Base-by-base conservation (phyloP, 805 yeast genomes). In the Candida tallmaniae region DNA sequence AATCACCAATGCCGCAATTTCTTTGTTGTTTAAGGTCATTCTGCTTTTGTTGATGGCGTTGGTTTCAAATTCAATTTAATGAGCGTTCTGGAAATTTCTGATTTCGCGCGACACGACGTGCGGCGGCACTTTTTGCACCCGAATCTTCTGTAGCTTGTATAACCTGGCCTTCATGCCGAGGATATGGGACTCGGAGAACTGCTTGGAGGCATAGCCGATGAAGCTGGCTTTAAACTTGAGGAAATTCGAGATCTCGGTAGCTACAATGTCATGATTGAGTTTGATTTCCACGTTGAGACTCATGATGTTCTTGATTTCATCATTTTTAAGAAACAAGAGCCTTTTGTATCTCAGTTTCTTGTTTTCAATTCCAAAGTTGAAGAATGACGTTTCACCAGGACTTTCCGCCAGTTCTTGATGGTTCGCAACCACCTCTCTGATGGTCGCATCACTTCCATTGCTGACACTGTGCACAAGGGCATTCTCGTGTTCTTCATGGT, bases 1-100 rank as follows among this genome's bases (percentile, higher is more conserved):
- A 29, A 87, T 79, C 45, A 90, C 80, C 33, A 86, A 76, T 32
- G 78, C 66, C 2, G 95, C 90, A 32, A 78, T 65, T 39, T 80
- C 83, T 57, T 81, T 70, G 50, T 73, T 15, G 20, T 27, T 20
- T 8, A 23, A 11, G 7, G 6, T 27, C 29, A 24, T 24, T 24
- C 7, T 14, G 7, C 7, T 14, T 24, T 24, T 24, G n/a, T 11
- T n/a, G n/a, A n/a, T n/a, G n/a, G n/a, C n/a, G n/a, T n/a, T n/a
- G n/a, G n/a, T n/a, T n/a, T n/a, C n/a, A n/a, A n/a, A n/a, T 20
- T 20, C 23, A 20, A 20, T 20, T 20, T 7, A 7, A 7, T 24
- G 27, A 6, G 19, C 18, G n/a, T 27, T 27, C 29, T 7, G n/a
- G 29, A 27, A 27, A 27, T 17, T 27, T 27, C 29, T 27, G 14